A percentile compares a stretch with the other conserved stretches of the same genome.
These are phyloP conservation scores for Blastobotrys ciferrii DNA, from an alignment of 1,139 yeast genomes.

Conservation along the genomic window DNA sequence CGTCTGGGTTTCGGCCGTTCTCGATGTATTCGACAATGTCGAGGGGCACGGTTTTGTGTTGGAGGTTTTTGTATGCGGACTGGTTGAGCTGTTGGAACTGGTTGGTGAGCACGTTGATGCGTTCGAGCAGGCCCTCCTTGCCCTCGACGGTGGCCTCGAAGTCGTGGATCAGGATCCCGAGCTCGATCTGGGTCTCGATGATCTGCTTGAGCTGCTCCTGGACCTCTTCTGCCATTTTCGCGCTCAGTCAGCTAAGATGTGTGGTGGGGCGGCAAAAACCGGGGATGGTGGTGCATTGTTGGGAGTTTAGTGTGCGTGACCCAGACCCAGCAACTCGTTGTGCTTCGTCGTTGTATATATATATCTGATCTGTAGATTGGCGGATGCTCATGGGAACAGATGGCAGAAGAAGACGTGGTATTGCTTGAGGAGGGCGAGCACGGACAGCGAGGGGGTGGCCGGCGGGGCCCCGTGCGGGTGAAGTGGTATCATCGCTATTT, in stretches of 20 bases:
- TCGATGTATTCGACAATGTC: conserved; percentile 59
- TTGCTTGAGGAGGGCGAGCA: conserved; percentile 4
- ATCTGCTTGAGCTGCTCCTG: conserved; percentile 64
- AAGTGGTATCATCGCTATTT: conserved; percentile 11
- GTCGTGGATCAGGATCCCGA: conserved; percentile 91
- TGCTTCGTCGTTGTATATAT: no score
- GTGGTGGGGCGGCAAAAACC: background rate
- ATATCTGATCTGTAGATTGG: no score
- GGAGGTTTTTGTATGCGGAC: conserved; percentile 20
- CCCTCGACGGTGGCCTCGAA: conserved; percentile 80
- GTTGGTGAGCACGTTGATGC: conserved; percentile 27
- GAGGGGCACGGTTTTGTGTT: conserved; percentile 29
- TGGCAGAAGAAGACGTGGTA: conserved; percentile 7
- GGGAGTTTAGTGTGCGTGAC: conserved; percentile 4
- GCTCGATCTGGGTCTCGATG: conserved; percentile 82
- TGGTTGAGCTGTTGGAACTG: conserved; percentile 22
- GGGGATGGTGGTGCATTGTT: background rate
- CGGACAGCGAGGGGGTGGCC: background rate
- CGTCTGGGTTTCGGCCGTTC: conserved; percentile 95
- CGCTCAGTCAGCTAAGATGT: background rate
- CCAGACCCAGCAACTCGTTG: no score
- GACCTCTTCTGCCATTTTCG: conserved; percentile 36
- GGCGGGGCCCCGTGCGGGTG: background rate
- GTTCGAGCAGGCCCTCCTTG: conserved; percentile 50
- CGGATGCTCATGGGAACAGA: background rate